Evolutionary conservation across 495 filamentous ascomycete species (phyloP), one percentile per base, ranked within the genome.

Genomic region (Astrocystis sublimbata): DNA sequence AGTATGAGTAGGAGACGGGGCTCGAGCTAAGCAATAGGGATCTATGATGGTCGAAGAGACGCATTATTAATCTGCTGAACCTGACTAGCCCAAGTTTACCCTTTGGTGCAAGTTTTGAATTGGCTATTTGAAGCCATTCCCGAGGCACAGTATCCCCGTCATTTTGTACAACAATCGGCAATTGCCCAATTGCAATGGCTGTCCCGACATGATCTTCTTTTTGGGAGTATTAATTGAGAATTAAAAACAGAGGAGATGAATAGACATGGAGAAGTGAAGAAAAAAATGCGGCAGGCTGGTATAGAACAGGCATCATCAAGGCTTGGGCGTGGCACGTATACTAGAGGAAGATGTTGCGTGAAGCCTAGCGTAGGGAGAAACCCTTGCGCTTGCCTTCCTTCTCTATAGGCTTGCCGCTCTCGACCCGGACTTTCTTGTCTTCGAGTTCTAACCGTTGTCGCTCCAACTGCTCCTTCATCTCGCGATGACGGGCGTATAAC

Each of bases 401-500:
- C 82, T 98, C 94, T 82, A 98, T 78, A 59, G 96, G 96, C 68
- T 93, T 82, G 70, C 94, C 94, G 71, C 85, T 96, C 78, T 98
- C 94, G 79, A 98, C 79, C 65, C 94, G 86, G 54, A 81, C 66
- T 80, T 97, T 98, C 89, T 98, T 98, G 75, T 98, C 94, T 72
- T 98, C 94, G 68, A 98, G 84, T 75, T 98, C 94, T 74, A 83
- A 73, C 73, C 92, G 88, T 80, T 98, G 96, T 62, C 92, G 85
- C 69, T 98, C 96, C 61, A 98, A 86, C 78, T 98, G 93, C 67
- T 98, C 94, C 83, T 98, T 98, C 94, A 98, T 98, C 83, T 98
- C 94, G 71, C 92, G 86, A 80, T 98, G 94, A 69, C 94, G 88
- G 58, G 96, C 92, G 70, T 98, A 97, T 63, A 98, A 79, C 83